phyloP scores from a whole-genome alignment of 768 basidiomycete species.

The Agaricus sinodeliciosus region DNA sequence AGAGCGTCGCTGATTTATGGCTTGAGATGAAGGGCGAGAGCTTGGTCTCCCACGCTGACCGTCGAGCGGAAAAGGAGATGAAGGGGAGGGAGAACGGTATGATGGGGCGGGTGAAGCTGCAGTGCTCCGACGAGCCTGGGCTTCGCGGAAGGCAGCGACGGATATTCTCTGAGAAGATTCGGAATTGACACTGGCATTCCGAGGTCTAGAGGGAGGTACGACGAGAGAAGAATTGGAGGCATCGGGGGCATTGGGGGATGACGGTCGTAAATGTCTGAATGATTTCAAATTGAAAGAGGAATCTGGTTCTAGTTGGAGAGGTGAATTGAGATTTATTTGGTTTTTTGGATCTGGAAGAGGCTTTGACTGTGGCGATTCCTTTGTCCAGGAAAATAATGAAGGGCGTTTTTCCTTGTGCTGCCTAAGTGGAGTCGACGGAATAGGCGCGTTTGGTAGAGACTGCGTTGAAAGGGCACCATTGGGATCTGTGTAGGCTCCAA shows the following conservation, averaged over 20 bases:
- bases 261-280: constrained; percentile 60
- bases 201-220: constrained; percentile 44
- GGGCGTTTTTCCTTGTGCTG: constrained; percentile 20
- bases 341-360: constrained; percentile 18
- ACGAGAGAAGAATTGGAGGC: constrained; percentile 23
- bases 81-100: constrained; percentile 33
- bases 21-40: constrained; percentile 15
- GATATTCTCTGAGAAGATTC: constrained; percentile 71
- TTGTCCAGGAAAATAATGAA: constrained; percentile 27
- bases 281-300: constrained; percentile 68
- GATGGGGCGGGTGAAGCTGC: constrained; percentile 56
- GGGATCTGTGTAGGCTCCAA: constrained; percentile 51
- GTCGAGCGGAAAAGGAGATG: constrained; percentile 15
- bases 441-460: constrained; percentile 46
- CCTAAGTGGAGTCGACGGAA: constrained; percentile 25
- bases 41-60: constrained; percentile 16
- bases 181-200: constrained; percentile 52
- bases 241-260: constrained; percentile 29
- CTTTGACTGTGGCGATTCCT: constrained; percentile 24
- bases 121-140: constrained; percentile 57
- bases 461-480: constrained; percentile 49
- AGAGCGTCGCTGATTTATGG: constrained; percentile 11
- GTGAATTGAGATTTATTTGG: constrained; percentile 15
- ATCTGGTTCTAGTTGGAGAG: constrained; percentile 13
- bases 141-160: constrained; percentile 77